These are phyloP conservation scores for Heliamphora ciliata DNA, from an alignment of 179 eudicot species.

Conservation along the genomic window DNA sequence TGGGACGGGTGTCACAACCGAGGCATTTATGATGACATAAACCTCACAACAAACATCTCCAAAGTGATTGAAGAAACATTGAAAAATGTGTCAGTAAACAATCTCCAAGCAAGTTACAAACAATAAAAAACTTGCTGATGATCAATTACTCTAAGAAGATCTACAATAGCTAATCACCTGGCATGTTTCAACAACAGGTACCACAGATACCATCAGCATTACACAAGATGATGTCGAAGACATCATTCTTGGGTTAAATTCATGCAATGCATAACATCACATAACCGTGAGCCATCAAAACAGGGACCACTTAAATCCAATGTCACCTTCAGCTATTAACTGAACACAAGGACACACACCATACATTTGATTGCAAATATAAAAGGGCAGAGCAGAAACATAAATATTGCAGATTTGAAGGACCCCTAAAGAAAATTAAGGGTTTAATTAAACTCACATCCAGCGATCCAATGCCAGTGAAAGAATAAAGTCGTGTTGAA, in stretches of 20 bases:
- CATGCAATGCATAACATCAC: neutral
- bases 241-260: neutral
- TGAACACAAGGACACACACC: neutral
- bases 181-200: neutral
- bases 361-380: neutral
- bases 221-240: neutral
- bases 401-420: neutral
- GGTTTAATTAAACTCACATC: slow-evolving; percentile 44
- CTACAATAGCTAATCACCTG: no score
- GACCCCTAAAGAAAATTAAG: neutral
- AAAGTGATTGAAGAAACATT: no score
- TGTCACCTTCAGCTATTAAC: neutral
- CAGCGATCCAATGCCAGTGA: slow-evolving; percentile 80
- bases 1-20: no score
- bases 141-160: no score
- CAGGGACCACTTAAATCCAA: neutral
- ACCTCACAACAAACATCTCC: no score
- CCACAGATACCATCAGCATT: neutral
- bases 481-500: slow-evolving; percentile 83
- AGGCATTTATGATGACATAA: no score
- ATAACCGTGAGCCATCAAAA: neutral
- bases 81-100: no score
- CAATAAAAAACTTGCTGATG: no score
- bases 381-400: neutral
- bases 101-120: no score